phyloP scores from a whole-genome alignment of 106 monocot genomes.

The Dioscorea zingiberensis region DNA sequence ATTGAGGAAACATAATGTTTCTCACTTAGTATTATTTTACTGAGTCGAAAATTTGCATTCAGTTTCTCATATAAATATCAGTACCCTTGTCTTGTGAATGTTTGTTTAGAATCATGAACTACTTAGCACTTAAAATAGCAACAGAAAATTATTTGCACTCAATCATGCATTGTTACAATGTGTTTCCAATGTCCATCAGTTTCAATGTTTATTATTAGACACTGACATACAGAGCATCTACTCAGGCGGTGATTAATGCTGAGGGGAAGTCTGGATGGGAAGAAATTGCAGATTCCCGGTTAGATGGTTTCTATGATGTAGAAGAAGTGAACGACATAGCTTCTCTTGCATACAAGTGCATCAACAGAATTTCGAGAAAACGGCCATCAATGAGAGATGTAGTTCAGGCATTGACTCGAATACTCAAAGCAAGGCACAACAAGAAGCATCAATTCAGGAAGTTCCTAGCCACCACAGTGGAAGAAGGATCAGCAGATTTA shows the following conservation, averaged over 20 bases:
- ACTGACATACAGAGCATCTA: background rate
- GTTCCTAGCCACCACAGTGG: slow-evolving; percentile 9
- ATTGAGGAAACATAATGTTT: no score
- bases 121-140: no score
- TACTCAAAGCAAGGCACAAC: slow-evolving; percentile 23
- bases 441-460: slow-evolving; percentile 21
- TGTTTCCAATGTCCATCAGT: no score
- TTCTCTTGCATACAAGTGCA: slow-evolving; percentile 62
- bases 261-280: slow-evolving; percentile 77
- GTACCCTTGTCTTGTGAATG: no score
- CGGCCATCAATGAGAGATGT: slow-evolving; percentile 79
- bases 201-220: no score
- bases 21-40: no score
- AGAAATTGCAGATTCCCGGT: slow-evolving; percentile 60
- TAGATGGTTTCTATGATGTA: slow-evolving; percentile 44
- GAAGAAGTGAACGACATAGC: slow-evolving; percentile 62
- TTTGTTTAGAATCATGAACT: no score
- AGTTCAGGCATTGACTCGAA: slow-evolving; percentile 47
- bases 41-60: no score
- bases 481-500: slow-evolving; percentile 26
- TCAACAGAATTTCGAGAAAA: slow-evolving; percentile 41
- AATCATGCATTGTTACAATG: no score
- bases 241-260: slow-evolving; percentile 70
- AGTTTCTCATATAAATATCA: no score
- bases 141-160: no score